Base-by-base conservation (phyloP, 345 rosid genomes). In the Brassica carinata region DNA sequence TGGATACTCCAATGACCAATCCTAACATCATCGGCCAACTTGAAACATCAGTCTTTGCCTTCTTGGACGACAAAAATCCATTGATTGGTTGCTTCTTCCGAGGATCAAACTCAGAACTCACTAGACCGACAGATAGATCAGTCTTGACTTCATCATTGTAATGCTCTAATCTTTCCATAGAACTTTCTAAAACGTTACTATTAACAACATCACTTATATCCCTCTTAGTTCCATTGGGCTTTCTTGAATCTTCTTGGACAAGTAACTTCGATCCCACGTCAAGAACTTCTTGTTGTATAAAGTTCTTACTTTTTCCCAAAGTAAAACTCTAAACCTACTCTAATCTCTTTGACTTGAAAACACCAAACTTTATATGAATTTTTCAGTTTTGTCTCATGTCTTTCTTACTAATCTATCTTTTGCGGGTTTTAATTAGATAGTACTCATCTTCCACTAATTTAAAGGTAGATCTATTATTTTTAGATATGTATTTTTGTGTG, bases 1-100 rank as follows among this genome's bases (percentile, higher is more conserved):
- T 72, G 33, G 81, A 72, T 15, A 84, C 70, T 69, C 84, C 87
- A 77, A 51, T 66, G 17, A 76, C 84, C 77, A 85, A 83, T 64
- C 81, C 84, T 71, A 76, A 40, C 84, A 76, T 76, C 77, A 76
- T 2, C 26, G 84, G 81, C 27, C 43, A 81, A 58, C 74, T 76
- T 77, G 81, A 11, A 67, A 58, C 77, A 72, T 81, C 74, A 13
- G 63, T 67, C 61, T 81, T 81, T 45, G 74, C 67, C 26, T 30
- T 77, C 74, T 72, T 76, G 26, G 29, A 64, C 29, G 80, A 40
- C 5, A 64, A 71, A 64, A 5, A 66, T 55, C 67, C 75, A 5
- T 34, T 74, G 17, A 36, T 73, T 29, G 27, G 2, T 51, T 67
- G 69, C 72, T 61, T 78, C 67, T 27, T 73, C 38, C 30, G 67